A percentile compares a stretch with the other conserved stretches of the same genome.
Evolutionary conservation across 306 rosid genomes (phyloP).

Genomic region (Trifolium subterraneum): DNA sequence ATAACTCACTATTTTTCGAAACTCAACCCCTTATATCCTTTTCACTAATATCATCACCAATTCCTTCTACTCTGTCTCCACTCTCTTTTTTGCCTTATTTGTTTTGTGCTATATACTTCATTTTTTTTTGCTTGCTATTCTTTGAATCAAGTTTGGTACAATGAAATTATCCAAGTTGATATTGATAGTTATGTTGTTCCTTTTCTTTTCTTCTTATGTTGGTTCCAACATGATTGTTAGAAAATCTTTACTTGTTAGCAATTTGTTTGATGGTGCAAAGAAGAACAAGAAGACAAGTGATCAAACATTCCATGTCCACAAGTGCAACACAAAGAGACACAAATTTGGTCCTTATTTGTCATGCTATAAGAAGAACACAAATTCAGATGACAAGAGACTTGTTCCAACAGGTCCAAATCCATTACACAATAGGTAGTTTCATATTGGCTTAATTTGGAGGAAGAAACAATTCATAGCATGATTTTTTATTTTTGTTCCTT

Average conservation of each 20-base stretch:
- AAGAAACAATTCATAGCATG: background rate
- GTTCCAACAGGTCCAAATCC: slow-evolving; percentile 91
- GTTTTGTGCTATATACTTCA: background rate
- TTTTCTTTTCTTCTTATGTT: slow-evolving; percentile 45
- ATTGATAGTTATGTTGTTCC: slow-evolving; percentile 46
- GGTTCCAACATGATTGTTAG: slow-evolving; percentile 44
- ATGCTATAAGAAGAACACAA: slow-evolving; percentile 41
- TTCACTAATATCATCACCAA: slow-evolving; percentile 43
- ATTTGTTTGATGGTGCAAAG: slow-evolving; percentile 27
- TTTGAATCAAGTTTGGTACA: background rate
- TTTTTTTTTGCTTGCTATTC: background rate
- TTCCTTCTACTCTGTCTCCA: slow-evolving; percentile 57
- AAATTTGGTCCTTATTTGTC: slow-evolving; percentile 32
- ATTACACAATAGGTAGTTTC: slow-evolving; percentile 38
- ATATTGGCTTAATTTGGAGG: background rate
- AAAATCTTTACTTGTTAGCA: slow-evolving; percentile 27
- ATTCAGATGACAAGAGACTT: slow-evolving; percentile 58
- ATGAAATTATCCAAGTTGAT: slow-evolving; percentile 49
- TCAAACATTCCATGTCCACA: slow-evolving; percentile 1
- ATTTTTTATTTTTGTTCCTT: background rate
- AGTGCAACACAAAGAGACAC: slow-evolving; percentile 44
- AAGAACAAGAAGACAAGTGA: slow-evolving; percentile 29
- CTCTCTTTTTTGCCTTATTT: background rate
- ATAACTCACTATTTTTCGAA: slow-evolving; percentile 26
- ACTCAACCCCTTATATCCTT: slow-evolving; percentile 14